Base-by-base conservation (phyloP, 495 filamentous ascomycete species). In the Hyaloscypha variabilis region DNA sequence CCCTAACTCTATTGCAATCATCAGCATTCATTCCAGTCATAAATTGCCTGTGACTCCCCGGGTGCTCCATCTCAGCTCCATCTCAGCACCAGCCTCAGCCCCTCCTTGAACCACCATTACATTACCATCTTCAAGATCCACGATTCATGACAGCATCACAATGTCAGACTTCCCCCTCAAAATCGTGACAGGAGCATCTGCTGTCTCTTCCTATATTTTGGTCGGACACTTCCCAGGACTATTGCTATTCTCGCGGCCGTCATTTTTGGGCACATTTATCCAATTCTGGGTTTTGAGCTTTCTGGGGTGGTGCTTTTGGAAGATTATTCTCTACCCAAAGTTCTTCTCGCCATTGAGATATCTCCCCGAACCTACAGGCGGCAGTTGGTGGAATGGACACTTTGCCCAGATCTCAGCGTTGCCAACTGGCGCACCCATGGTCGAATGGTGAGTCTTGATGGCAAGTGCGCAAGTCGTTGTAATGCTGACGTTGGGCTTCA, bases 341-440 rank as follows among this genome's bases (percentile, higher is more conserved):
- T 80, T 88, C 69, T 78, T 96, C 64, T 92, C 85, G n/a, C 92
- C 94, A 0, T 67, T 91, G 36, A 80, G 85, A 0, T 79, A 87
- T 71, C 75, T 94, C 1, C 91, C 91, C 0, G 77, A 73, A 23
- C 84, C 89, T 0, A 69, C 70, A 29, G 86, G 67, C n/a, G 70
- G 64, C 19, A 67, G 60, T 84, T 78, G 75, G 77, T 75, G 54
- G 55, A 42, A 55, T 34, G 91, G 88, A 52, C 85, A 93, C 30
- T 85, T 80, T 50, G 65, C 65, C 3, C 74, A 72, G 17, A 88
- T 95, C 59, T 69, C 80, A 49, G 76, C 79, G 10, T 77, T 85
- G 8, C 83, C 89, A 0, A 84, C 85, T 0, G 92, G 92, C 8
- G 74, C 75, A 4, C 84, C 87, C 0, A 82, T 83, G 58, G 73